Evolutionary conservation across 768 basidiomycete species (phyloP).

Genomic region (Mycena pura): DNA sequence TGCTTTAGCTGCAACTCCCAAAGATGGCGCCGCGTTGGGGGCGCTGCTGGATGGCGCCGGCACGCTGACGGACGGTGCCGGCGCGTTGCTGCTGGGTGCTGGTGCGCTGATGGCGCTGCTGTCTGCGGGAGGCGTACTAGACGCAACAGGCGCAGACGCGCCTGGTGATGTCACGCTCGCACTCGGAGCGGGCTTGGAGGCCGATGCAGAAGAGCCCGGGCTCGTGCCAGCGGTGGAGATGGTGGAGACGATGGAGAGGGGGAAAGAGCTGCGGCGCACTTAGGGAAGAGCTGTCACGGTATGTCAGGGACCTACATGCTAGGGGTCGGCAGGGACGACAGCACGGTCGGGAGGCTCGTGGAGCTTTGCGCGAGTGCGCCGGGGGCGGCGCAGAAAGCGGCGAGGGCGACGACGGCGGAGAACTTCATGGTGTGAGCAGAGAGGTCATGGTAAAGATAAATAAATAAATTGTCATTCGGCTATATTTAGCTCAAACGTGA

Average conservation of each 20-base stretch:
- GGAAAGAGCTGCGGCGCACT: constrained; percentile 5
- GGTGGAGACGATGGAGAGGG: background rate
- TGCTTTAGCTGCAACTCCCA: background rate
- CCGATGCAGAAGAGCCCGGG: background rate
- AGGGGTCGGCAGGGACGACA: background rate
- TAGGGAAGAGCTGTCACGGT: background rate
- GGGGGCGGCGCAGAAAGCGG: background rate
- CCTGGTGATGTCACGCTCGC: constrained; percentile 6
- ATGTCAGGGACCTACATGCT: background rate
- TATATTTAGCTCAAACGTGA: too few species aligned
- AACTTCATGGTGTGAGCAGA: background rate
- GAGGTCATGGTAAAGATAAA: too few species aligned
- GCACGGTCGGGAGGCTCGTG: background rate
- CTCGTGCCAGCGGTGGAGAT: background rate
- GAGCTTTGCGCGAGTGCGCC: background rate
- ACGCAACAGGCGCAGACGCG: too few species aligned
- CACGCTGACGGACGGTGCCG: background rate
- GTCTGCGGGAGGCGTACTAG: too few species aligned
- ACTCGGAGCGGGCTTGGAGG: background rate
- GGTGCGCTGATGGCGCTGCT: background rate
- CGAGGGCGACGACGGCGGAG: background rate
- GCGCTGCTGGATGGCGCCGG: background rate
- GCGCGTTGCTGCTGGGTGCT: too few species aligned
- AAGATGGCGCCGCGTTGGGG: background rate
- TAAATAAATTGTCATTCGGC: too few species aligned